These are phyloP conservation scores for Sporothrix brasiliensis DNA, from an alignment of 2,329 filamentous ascomycete species.

Conservation along the genomic window DNA sequence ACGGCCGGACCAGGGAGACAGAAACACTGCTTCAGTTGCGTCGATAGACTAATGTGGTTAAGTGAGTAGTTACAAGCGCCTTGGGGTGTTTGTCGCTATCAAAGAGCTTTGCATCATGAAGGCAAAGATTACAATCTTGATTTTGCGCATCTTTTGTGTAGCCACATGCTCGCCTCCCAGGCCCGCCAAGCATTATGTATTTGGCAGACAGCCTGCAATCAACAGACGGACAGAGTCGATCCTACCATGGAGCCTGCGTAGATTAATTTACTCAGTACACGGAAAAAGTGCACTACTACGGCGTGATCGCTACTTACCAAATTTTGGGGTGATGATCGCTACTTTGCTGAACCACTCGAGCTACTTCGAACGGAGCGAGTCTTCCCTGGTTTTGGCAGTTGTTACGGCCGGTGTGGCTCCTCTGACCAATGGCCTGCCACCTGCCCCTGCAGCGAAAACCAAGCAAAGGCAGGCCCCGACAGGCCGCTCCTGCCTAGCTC, in stretches of 20 bases:
- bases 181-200: neutral
- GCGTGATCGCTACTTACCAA: slow-evolving; percentile 6
- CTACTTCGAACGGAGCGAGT: neutral
- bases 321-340: slow-evolving; percentile 4
- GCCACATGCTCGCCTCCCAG: neutral
- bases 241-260: neutral
- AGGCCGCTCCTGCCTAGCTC: neutral
- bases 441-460: slow-evolving; percentile 15
- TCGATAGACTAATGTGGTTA: neutral
- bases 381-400: slow-evolving; percentile 2
- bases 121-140: neutral
- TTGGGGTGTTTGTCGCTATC: neutral
- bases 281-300: neutral
- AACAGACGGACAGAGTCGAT: neutral
- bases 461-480: neutral
- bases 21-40: neutral
- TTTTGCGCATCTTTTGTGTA: neutral
- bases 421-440: neutral
- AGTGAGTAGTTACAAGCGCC: neutral
- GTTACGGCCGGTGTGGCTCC: neutral
- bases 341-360: slow-evolving; percentile 2
- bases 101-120: neutral
- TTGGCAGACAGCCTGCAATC: neutral
- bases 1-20: neutral
- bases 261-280: neutral